Evolutionary conservation across 495 filamentous ascomycete species (phyloP).

Genomic region (Monascus purpureus): DNA sequence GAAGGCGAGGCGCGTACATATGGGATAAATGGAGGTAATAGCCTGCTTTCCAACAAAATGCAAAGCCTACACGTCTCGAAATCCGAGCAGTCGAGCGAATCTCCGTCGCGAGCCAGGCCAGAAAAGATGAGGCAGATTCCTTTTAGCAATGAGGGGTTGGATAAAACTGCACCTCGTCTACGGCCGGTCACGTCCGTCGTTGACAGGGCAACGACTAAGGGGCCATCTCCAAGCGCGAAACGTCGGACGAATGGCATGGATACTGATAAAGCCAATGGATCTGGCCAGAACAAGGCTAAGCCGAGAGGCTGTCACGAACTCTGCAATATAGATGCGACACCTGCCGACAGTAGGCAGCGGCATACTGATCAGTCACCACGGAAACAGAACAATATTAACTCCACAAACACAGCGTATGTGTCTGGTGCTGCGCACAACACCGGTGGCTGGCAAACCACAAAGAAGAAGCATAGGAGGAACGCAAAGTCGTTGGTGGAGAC

Average conservation of each 20-base stretch:
- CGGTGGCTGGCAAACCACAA: conserved; percentile 35
- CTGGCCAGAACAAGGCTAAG: conserved; percentile 15
- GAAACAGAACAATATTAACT: conserved; percentile 18
- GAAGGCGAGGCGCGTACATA: conserved; percentile 5
- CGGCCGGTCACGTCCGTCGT: conserved; percentile 15
- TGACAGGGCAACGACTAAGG: conserved; percentile 18
- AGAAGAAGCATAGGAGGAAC: conserved; percentile 33
- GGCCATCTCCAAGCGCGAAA: conserved; percentile 16
- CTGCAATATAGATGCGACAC: conserved; percentile 9
- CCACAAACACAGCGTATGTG: conserved; percentile 11
- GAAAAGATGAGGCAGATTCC: conserved; percentile 16
- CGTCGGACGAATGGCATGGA: conserved; percentile 22
- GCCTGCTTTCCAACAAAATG: conserved; percentile 24
- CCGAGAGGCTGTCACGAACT: conserved; percentile 20
- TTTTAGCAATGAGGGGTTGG: conserved; percentile 8
- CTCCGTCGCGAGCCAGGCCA: conserved; percentile 11
- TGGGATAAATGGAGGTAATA: conserved; percentile 12
- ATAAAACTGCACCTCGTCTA: conserved; percentile 17
- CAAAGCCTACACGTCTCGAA: conserved; percentile 27
- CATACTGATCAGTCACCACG: conserved; percentile 15
- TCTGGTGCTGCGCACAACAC: conserved; percentile 13
- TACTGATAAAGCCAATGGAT: conserved; percentile 25
- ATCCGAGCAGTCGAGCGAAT: conserved; percentile 18
- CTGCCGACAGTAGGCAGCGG: conserved; percentile 17
- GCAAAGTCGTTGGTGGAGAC: conserved; percentile 20